These are phyloP conservation scores for Didymellaceae sp. DNA, from an alignment of 2,329 filamentous ascomycete species.

Conservation along the genomic window DNA sequence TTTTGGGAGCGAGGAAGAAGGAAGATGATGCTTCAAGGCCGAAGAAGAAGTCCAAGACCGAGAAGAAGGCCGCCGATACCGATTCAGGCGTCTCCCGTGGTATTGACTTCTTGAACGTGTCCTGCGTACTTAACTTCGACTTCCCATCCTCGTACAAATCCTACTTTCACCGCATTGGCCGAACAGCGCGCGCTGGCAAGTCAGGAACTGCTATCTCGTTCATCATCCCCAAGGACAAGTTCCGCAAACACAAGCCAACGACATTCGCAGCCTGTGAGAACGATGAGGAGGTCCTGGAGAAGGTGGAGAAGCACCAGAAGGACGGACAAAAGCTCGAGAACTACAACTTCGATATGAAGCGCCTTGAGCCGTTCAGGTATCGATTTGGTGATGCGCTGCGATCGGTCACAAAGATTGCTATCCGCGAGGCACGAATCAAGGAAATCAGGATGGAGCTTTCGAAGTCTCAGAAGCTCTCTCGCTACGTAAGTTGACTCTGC, in stretches of 20 bases:
- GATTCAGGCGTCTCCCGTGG: slow-evolving; percentile 96
- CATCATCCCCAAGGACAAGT: slow-evolving; percentile 80
- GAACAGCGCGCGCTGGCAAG: slow-evolving; percentile 89
- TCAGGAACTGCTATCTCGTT: slow-evolving; percentile 96
- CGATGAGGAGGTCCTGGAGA: slow-evolving; percentile 83
- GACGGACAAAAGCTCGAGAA: slow-evolving; percentile 82
- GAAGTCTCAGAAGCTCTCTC: slow-evolving; percentile 82
- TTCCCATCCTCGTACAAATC: slow-evolving; percentile 86
- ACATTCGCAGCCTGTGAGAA: slow-evolving; percentile 75
- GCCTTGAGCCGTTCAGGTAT: slow-evolving; percentile 93
- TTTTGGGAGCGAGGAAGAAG: slow-evolving; percentile 66
- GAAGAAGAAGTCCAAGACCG: slow-evolving; percentile 64
- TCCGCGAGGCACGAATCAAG: slow-evolving; percentile 86
- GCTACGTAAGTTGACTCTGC: slow-evolving; percentile 27
- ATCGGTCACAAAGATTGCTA: slow-evolving; percentile 85
- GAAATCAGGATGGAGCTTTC: slow-evolving; percentile 89
- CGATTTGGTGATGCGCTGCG: slow-evolving; percentile 85
- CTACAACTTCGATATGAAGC: slow-evolving; percentile 93
- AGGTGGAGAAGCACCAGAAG: slow-evolving; percentile 83
- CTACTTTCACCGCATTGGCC: slow-evolving; percentile 95
- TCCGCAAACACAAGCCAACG: slow-evolving; percentile 89
- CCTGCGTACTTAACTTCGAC: slow-evolving; percentile 89
- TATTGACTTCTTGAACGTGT: slow-evolving; percentile 94
- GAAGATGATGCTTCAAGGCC: slow-evolving; percentile 48
- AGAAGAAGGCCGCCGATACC: slow-evolving; percentile 67